Conservation (phyloP, 805 yeast genomes). For the Pichia heedii region DNA sequence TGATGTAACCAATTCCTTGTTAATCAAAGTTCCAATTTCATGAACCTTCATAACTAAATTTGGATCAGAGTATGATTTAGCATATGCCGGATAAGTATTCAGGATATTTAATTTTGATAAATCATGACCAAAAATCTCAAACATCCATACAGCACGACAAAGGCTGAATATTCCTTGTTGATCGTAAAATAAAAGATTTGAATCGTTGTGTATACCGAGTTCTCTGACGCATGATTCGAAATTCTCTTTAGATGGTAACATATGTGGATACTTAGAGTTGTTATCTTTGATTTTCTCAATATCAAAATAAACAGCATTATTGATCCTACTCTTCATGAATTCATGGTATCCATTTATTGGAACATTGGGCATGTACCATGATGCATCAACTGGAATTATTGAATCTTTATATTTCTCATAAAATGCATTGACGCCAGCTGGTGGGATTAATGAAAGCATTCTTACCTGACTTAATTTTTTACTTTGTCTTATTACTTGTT, state of each 20-base stretch:
- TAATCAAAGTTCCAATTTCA: slow-evolving; percentile 16
- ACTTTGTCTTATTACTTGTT: no score
- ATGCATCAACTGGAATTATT: slow-evolving; percentile 63
- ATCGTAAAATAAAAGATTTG: slow-evolving; percentile 75
- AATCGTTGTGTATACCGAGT: slow-evolving; percentile 48
- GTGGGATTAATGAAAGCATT: slow-evolving; percentile 17
- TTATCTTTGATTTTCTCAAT: slow-evolving; percentile 60
- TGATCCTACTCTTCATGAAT: slow-evolving; percentile 45
- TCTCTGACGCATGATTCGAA: slow-evolving; percentile 47
- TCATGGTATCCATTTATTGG: slow-evolving; percentile 54
- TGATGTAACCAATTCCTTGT: slow-evolving; percentile 12
- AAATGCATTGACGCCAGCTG: slow-evolving; percentile 15
- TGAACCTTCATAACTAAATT: slow-evolving; percentile 18
- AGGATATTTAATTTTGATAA: slow-evolving; percentile 47
- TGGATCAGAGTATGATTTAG: slow-evolving; percentile 19
- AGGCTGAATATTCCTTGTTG: slow-evolving; percentile 76
- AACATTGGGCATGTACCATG: slow-evolving; percentile 86
- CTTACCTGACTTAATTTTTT: no score
- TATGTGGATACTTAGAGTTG: slow-evolving; percentile 70
- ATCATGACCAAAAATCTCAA: slow-evolving; percentile 67
- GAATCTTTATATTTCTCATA: slow-evolving; percentile 7
- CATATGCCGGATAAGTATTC: slow-evolving; percentile 47
- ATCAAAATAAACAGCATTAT: slow-evolving; percentile 66
- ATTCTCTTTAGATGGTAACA: slow-evolving; percentile 59
- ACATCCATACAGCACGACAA: slow-evolving; percentile 90